These are phyloP conservation scores for Thermothielavioides terrestris DNA, from an alignment of 495 filamentous ascomycete genomes.

Conservation along the genomic window DNA sequence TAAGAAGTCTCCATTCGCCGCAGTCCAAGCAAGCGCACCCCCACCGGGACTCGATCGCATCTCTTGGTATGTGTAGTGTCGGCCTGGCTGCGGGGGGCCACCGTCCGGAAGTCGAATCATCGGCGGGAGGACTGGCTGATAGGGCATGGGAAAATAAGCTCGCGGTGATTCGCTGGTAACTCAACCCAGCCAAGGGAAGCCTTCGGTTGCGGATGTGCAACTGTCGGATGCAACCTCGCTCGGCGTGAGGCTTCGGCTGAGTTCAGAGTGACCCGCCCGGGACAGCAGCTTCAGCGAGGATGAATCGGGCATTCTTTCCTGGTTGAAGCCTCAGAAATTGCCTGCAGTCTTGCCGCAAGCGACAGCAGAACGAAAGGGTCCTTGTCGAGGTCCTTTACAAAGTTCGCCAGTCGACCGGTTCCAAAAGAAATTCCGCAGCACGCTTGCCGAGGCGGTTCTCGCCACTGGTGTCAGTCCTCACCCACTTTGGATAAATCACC, in stretches of 20 bases:
- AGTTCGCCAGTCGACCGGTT: conserved; percentile 11
- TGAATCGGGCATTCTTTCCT: too few relatives aligned
- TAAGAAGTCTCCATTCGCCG: too few relatives aligned
- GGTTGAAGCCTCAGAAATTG: neutral
- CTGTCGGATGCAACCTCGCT: conserved; percentile 7
- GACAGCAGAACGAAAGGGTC: neutral
- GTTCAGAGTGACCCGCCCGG: neutral
- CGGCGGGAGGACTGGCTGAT: neutral
- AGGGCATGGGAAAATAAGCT: neutral
- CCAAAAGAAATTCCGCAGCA: conserved; percentile 18
- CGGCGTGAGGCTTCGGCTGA: neutral
- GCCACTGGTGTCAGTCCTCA: too few relatives aligned
- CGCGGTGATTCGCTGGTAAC: neutral
- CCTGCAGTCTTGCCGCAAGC: neutral
- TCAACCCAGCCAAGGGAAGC: neutral
- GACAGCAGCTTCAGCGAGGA: too few relatives aligned
- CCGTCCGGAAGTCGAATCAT: neutral
- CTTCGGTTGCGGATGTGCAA: neutral
- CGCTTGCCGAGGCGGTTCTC: neutral
- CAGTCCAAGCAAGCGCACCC: too few relatives aligned
- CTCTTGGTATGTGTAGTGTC: too few relatives aligned
- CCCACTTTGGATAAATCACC: conserved; percentile 30
- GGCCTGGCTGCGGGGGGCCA: too few relatives aligned
- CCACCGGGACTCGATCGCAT: too few relatives aligned
- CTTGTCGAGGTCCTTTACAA: too few relatives aligned